Percentiles rank a stretch among this genome's conserved stretches.
These are phyloP conservation scores for Candida glaebosa DNA, from an alignment of 805 yeast species.

Conservation along the genomic window DNA sequence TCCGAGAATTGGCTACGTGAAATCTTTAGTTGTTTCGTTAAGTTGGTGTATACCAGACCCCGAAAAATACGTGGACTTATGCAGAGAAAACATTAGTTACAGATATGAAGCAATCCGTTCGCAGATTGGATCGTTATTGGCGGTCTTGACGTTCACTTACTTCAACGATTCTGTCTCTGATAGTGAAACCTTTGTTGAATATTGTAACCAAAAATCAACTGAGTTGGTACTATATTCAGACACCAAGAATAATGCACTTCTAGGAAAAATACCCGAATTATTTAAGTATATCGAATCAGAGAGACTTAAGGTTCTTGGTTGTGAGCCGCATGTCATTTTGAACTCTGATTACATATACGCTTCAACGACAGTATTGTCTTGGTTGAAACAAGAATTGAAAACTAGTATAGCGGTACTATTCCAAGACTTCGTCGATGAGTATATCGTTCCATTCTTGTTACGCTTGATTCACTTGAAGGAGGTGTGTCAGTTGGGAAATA, in stretches of 20 bases:
- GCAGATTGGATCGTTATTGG: constrained; percentile 59
- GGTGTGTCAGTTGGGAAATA: constrained; percentile 66
- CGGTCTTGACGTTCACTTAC: constrained; percentile 40
- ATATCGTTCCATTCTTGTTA: constrained; percentile 68
- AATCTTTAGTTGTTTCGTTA: constrained; percentile 45
- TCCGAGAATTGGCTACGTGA: constrained; percentile 54
- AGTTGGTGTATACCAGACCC: constrained; percentile 55
- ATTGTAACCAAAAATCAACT: constrained; percentile 24
- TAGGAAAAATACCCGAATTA: constrained; percentile 34
- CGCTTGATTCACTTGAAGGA: constrained; percentile 67
- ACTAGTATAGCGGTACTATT: constrained; percentile 54
- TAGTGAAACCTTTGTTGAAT: constrained; percentile 36
- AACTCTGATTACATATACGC: constrained; percentile 60
- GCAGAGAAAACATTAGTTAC: constrained; percentile 53
- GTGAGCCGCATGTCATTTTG: constrained; percentile 53
- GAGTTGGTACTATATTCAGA: constrained; percentile 32
- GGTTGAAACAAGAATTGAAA: constrained; percentile 52
- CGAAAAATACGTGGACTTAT: constrained; percentile 36
- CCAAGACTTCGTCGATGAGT: constrained; percentile 44
- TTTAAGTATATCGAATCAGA: constrained; percentile 44
- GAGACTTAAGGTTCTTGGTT: constrained; percentile 30
- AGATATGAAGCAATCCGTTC: constrained; percentile 72
- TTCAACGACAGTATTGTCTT: constrained; percentile 60
- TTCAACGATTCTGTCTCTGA: constrained; percentile 40
- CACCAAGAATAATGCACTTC: constrained; percentile 22